Conservation (phyloP, 768 basidiomycete genomes). For the Melanogaster broomeanus region DNA sequence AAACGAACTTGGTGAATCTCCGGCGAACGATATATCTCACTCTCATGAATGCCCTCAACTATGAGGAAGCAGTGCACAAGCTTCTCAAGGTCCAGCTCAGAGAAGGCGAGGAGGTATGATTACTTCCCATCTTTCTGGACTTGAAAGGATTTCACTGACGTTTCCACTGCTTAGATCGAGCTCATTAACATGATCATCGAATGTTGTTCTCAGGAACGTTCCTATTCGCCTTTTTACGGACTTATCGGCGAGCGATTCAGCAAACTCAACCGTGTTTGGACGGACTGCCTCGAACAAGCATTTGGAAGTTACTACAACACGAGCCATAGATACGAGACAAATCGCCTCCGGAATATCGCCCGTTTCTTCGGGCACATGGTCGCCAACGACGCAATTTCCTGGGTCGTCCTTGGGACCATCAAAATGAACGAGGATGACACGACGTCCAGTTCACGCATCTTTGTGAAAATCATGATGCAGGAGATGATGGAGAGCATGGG, state of each 20-base stretch:
- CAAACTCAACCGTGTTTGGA: constrained; percentile 95
- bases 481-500: constrained; percentile 97
- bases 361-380: constrained; percentile 95
- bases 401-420: constrained; percentile 81
- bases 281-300: constrained; percentile 82
- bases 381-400: constrained; percentile 84
- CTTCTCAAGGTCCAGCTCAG: constrained; percentile 88
- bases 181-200: constrained; percentile 98
- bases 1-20: constrained; percentile 94
- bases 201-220: constrained; percentile 99
- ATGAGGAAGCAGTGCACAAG: constrained; percentile 99
- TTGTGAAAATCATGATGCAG: constrained; percentile 94
- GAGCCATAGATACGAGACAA: constrained; percentile 98
- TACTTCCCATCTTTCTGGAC: neutral
- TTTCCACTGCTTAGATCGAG: constrained; percentile 65
- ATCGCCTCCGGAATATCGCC: constrained; percentile 94
- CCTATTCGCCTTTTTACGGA: constrained; percentile 97
- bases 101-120: constrained; percentile 89
- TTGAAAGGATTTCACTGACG: neutral
- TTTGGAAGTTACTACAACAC: constrained; percentile 92
- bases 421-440: constrained; percentile 98
- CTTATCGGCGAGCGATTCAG: constrained; percentile 95
- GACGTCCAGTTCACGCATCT: constrained; percentile 94
- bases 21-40: constrained; percentile 94
- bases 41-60: constrained; percentile 98